Evolutionary conservation across 1,284 basidiomycete genomes (phyloP).

Genomic region (Trichosporon asahii): DNA sequence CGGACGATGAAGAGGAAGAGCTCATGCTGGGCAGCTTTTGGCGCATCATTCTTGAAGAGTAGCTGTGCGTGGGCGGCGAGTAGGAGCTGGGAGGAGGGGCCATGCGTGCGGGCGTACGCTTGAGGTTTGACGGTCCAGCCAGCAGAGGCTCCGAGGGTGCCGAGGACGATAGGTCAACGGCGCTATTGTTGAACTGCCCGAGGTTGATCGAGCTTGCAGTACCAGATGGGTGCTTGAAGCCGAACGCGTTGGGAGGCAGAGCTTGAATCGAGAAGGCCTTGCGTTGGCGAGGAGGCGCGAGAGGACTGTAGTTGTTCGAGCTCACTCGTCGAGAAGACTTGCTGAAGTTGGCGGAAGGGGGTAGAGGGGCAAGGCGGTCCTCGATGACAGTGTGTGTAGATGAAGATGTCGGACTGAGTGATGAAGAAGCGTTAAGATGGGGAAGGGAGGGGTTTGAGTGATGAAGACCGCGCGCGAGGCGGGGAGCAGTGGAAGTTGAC

Average conservation of each 20-base stretch:
- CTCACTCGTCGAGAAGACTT: constrained; percentile 1
- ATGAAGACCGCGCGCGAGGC: background rate
- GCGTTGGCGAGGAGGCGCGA: constrained; percentile 2
- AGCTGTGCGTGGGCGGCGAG: background rate
- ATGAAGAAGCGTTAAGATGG: background rate
- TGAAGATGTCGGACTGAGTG: background rate
- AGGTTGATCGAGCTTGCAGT: constrained; percentile 1
- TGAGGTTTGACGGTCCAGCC: constrained; percentile 1
- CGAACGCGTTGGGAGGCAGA: background rate
- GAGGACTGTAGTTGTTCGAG: constrained; percentile 5
- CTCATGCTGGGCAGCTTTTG: constrained; percentile 2
- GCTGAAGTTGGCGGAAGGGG: constrained; percentile 1
- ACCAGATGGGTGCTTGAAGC: background rate
- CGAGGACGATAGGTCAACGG: background rate
- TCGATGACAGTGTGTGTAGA: constrained; percentile 4
- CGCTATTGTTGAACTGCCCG: constrained; percentile 2
- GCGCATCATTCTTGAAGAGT: background rate
- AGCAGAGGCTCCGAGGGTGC: background rate
- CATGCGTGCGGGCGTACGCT: background rate
- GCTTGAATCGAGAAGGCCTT: constrained; percentile 6
- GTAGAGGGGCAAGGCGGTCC: background rate
- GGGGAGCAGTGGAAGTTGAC: background rate
- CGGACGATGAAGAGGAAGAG: background rate
- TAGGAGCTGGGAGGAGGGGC: constrained; percentile 5
- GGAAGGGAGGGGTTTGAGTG: constrained; percentile 6